Evolutionary conservation across 2,329 filamentous ascomycete genomes (phyloP).

Genomic region (Trichoderma brevicompactum): DNA sequence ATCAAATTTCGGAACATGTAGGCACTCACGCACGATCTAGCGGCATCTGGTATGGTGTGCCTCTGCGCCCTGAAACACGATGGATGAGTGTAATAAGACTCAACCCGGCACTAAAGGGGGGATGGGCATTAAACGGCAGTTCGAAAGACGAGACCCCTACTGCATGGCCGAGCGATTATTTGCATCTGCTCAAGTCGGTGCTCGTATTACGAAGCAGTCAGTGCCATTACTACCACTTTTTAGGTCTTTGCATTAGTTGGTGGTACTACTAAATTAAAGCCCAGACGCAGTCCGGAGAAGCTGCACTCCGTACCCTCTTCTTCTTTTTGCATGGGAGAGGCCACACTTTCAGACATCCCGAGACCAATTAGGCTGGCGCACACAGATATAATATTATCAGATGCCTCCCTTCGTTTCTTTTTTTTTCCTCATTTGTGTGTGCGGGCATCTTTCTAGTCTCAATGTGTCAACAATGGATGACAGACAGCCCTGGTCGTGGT

Average conservation of each 20-base stretch:
- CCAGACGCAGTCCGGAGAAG: not conserved
- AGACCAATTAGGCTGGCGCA: not conserved
- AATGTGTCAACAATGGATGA: not conserved
- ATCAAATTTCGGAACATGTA: conserved; percentile 26
- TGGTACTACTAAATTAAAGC: no score
- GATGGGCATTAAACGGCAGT: conserved; percentile 18
- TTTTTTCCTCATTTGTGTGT: not conserved
- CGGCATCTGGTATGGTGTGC: conserved; percentile 24
- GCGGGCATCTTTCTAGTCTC: not conserved
- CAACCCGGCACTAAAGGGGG: conserved; percentile 19
- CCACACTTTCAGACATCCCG: not conserved
- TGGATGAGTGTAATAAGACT: conserved; percentile 27
- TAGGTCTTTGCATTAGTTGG: not conserved
- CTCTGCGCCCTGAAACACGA: conserved; percentile 29
- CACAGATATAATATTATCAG: not conserved
- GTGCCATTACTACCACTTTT: not conserved
- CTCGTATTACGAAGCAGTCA: conserved; percentile 12
- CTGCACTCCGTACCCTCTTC: not conserved
- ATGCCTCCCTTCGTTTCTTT: not conserved
- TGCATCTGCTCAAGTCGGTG: not conserved
- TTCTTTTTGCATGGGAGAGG: not conserved
- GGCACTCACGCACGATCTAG: conserved; percentile 18
- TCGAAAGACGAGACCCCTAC: conserved; percentile 16
- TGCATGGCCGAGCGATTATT: not conserved
- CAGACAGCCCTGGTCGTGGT: not conserved